phyloP scores from a whole-genome alignment of 306 rosid genomes.

The Dryas octopetala region DNA sequence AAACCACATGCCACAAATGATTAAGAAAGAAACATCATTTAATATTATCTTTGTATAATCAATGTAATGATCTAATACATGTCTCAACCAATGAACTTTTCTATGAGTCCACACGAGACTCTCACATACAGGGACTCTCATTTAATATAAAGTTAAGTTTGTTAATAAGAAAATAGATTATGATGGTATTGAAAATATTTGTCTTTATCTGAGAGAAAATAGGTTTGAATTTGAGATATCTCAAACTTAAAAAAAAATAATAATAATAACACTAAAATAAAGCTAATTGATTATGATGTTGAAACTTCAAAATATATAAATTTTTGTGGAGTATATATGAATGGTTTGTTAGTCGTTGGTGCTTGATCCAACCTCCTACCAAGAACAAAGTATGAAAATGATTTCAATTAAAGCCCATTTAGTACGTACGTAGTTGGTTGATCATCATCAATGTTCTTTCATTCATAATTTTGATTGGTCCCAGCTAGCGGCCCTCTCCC shows the following conservation, averaged over 20 bases:
- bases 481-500: not conserved
- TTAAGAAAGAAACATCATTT: constrained; percentile 1
- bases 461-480: not conserved
- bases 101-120: not conserved
- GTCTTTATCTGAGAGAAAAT: no score
- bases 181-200: no score
- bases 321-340: no score
- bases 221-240: no score
- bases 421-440: not conserved
- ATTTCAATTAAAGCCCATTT: not conserved
- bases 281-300: no score
- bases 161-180: no score
- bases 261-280: no score
- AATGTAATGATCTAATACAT: not conserved
- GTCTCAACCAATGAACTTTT: not conserved
- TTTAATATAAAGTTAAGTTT: no score
- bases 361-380: not conserved
- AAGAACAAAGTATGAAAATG: not conserved
- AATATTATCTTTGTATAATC: not conserved
- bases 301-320: no score
- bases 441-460: not conserved
- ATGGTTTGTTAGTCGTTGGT: not conserved
- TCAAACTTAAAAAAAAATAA: no score
- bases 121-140: no score
- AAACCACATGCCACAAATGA: not conserved